Base-by-base conservation (phyloP, 2,329 filamentous ascomycete genomes). In the Hortaea sp. region DNA sequence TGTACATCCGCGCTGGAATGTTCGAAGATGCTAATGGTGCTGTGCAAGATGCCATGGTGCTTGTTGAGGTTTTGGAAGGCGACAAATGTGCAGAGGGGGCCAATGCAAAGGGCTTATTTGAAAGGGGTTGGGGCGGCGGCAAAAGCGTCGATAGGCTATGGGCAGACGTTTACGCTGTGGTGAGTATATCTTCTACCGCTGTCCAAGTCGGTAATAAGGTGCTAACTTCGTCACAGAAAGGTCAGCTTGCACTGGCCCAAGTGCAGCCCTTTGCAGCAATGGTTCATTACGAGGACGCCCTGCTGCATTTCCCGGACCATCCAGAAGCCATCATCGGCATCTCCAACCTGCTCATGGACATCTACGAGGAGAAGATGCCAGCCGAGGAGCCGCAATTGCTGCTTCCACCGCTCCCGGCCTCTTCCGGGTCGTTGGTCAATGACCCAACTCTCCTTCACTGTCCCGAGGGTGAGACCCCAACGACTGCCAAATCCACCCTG, bases 101-200 rank as follows among this genome's bases (percentile, higher is more conserved):
- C 1, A 83, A 77, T 32, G 76, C 77, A 11, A 73, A 77, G 41
- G 75, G 78, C 6, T 74, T 85, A 35, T 77, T 77, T 44, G 69
- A 80, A 39, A 74, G 77, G 13, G 80, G 81, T 7, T 95, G 88
- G 88, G 88, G 84, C 29, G 79, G 82, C 51, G 79, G 79, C 39
- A 90, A 85, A 69, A 88, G 84, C 57, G 77, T 88, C 5, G 88
- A 94, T 61, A 85, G 88, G 63, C 69, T 94, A 40, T 87, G 84
- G 83, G 88, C 78, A 29, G 89, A 97, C 64, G 77, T 94, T 1
- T 85, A 80, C 65, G 76, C 84, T 11, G 86, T 94, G 71, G 86
- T 88, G 71, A 72, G 80, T 67, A 39, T 30, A 9, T 29, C 29
- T 11, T 13, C 10, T 30, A 2, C 2, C 20, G 20, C 20, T 10